Evolutionary conservation across 345 rosid genomes (phyloP).

Genomic region (Viola odorata): DNA sequence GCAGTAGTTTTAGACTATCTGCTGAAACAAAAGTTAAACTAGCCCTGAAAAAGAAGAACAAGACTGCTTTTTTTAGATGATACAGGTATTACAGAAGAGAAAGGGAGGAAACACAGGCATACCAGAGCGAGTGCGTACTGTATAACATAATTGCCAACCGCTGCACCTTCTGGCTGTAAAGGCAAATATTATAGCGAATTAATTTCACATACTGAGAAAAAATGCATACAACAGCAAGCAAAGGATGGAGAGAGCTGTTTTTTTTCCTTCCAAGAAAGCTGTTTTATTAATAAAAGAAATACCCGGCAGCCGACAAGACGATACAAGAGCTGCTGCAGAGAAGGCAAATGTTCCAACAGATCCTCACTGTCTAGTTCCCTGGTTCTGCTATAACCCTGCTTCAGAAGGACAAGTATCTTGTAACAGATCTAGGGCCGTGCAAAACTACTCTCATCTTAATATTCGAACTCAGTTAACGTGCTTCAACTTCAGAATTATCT

Average conservation of each 20-base stretch:
- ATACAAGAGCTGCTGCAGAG: slow-evolving; percentile 77
- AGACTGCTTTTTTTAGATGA: too few relatives aligned
- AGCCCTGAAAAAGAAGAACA: not conserved
- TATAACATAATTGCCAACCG: slow-evolving; percentile 71
- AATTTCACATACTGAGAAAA: not conserved
- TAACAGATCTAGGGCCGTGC: not conserved
- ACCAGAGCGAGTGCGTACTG: slow-evolving; percentile 98
- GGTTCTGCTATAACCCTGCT: slow-evolving; percentile 86
- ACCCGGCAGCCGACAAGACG: slow-evolving; percentile 98
- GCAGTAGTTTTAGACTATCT: not conserved
- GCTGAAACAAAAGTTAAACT: not conserved
- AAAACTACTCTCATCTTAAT: not conserved
- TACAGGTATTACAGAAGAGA: too few relatives aligned
- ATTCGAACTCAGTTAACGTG: not conserved
- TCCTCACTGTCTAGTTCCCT: slow-evolving; percentile 82
- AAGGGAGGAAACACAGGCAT: slow-evolving; percentile 12
- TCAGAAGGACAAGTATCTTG: slow-evolving; percentile 11
- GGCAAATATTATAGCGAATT: not conserved
- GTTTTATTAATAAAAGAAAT: slow-evolving; percentile 6
- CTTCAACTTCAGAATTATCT: not conserved
- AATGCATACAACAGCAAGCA: not conserved
- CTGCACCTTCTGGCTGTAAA: slow-evolving; percentile 97
- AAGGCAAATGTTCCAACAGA: slow-evolving; percentile 82
- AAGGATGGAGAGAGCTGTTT: too few relatives aligned
- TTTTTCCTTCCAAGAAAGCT: not conserved